Conservation (phyloP, 805 yeast species). For the Lachancea cidri region DNA sequence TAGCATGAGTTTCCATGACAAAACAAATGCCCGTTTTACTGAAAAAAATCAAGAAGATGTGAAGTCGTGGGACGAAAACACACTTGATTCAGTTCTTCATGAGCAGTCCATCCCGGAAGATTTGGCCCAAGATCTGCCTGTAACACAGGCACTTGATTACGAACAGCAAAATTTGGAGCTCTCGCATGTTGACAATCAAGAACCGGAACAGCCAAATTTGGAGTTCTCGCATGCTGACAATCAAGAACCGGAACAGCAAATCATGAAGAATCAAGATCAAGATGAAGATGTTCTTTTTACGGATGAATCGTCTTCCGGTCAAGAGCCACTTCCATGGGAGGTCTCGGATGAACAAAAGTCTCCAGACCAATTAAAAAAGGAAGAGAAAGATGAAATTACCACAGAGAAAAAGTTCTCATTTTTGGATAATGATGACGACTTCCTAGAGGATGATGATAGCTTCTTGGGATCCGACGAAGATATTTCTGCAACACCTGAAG, state of each 20-base stretch:
- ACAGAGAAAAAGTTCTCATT: conserved; percentile 39
- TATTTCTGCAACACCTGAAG: not conserved
- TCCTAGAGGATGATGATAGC: conserved; percentile 39
- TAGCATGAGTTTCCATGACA: not conserved
- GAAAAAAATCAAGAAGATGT: conserved; percentile 1
- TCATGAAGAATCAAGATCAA: not conserved
- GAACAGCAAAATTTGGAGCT: too few relatives aligned
- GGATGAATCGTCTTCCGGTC: not conserved
- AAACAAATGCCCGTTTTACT: conserved; percentile 3
- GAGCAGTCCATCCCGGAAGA: too few relatives aligned
- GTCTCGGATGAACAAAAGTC: not conserved
- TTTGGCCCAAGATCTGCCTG: too few relatives aligned
- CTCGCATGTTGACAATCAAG: not conserved
- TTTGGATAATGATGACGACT: conserved; percentile 41
- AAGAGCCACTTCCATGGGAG: conserved; percentile 19
- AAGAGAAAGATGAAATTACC: conserved; percentile 5
- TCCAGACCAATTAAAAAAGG: not conserved
- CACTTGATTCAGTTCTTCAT: too few relatives aligned
- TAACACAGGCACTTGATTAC: too few relatives aligned
- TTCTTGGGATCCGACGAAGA: conserved; percentile 30
- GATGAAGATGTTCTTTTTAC: not conserved
- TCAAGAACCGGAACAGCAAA: not conserved
- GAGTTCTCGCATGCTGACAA: not conserved
- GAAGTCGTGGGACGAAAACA: conserved; percentile 1
- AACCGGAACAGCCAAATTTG: too few relatives aligned